Base-by-base conservation (phyloP, 2,329 filamentous ascomycete species). In the Herpotrichia juniperi region DNA sequence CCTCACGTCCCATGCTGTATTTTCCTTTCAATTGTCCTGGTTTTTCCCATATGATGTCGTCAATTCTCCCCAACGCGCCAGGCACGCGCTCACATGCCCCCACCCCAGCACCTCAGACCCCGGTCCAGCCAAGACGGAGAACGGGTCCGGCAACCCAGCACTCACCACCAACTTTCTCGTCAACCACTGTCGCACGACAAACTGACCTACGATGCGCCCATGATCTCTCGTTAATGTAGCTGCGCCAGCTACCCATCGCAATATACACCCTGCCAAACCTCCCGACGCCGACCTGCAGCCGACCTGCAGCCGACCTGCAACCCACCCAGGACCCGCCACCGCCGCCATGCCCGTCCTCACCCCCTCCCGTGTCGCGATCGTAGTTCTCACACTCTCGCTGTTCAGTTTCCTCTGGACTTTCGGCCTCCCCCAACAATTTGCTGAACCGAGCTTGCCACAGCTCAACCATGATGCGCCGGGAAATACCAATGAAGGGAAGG, bases 331-430 rank as follows among this genome's bases (percentile, higher is more conserved):
- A n/a, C n/a, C n/a, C n/a, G n/a, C 40, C 21, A 25, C 46, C 48
- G 50, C 57, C 59, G 40, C 51, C 4, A 71, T 71, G 69, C 68
- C 69, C 40, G 51, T 61, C 48, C 26, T 72, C 42, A 71, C 67
- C 21, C 68, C 66, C 39, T 69, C 68, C 22, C 68, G 69, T 53
- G 52, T 71, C 53, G 60, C 62, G 58, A 52, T 67, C 40, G 40
- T 64, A 19, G 47, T 69, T 21, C 44, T 67, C 32, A 55, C 61
- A 32, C 54, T 69, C 40, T 63, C 65, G 21, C 58, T 72, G 40
- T 21, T 71, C 24, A 66, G 56, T 52, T 69, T 72, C 53, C 54
- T 72, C 22, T 71, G 68, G 68, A 66, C 66, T 1, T 63, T 59
- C 44, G 68, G 66, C 22, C 53, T 67, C 16, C 64, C 68, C 6